A percentile compares a stretch with the other conserved stretches of the same genome.
Conservation (phyloP, 129 eudicot species). For the sunflower (Helianthus annuus) region HanXRQr2.0-SUNRISE NC_035448.2:32890961-32891460, state of each 20-base stretch:
- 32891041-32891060: no score
- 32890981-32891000: no score
- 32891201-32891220: not conserved
- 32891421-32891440: conserved; percentile 21
- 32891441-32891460: conserved; percentile 63
- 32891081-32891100: not conserved
- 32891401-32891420: conserved; percentile 28
- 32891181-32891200: not conserved
- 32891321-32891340: conserved; percentile 43
- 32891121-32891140: no score
- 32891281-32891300: conserved; percentile 41
- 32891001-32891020: no score
- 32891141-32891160: not conserved
- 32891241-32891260: not conserved
- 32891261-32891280: conserved; percentile 5
- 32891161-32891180: not conserved
- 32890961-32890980: no score
- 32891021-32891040: no score
- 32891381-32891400: conserved; percentile 36
- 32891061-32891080: no score
- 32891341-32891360: conserved; percentile 24
- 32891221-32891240: not conserved
- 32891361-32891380: conserved; percentile 45
- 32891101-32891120: not conserved
- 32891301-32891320: conserved; percentile 60